phyloP scores from a whole-genome alignment of 441 rosid species.

The Syzygium malaccense region DNA sequence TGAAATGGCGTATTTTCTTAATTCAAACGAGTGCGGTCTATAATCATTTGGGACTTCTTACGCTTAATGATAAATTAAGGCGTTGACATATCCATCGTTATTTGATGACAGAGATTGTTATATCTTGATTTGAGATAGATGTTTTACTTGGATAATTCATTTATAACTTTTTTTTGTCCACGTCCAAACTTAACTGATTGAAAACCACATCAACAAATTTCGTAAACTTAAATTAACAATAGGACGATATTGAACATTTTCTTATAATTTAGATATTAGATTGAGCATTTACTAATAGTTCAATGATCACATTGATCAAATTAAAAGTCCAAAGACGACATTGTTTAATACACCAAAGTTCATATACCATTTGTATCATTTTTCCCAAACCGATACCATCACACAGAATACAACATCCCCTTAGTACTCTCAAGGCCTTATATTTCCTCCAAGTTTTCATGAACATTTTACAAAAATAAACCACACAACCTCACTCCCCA shows the following conservation, averaged over 20 bases:
- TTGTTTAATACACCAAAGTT: not conserved
- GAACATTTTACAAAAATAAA: not conserved
- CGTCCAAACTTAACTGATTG: not conserved
- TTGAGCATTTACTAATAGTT: not conserved
- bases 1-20: not conserved
- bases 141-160: not conserved
- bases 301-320: not conserved
- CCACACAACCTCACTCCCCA: not conserved
- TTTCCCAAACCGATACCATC: not conserved
- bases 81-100: not conserved
- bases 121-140: not conserved
- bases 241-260: not conserved
- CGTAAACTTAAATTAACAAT: not conserved
- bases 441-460: not conserved
- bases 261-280: not conserved
- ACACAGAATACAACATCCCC: not conserved
- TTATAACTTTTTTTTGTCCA: not conserved
- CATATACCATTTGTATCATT: not conserved
- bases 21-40: not conserved
- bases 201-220: not conserved
- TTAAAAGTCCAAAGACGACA: not conserved
- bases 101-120: not conserved
- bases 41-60: not conserved
- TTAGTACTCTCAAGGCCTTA: not conserved
- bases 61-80: not conserved